Evolutionary conservation across 306 rosid genomes (phyloP).

Genomic region (Castanea sativa): DNA sequence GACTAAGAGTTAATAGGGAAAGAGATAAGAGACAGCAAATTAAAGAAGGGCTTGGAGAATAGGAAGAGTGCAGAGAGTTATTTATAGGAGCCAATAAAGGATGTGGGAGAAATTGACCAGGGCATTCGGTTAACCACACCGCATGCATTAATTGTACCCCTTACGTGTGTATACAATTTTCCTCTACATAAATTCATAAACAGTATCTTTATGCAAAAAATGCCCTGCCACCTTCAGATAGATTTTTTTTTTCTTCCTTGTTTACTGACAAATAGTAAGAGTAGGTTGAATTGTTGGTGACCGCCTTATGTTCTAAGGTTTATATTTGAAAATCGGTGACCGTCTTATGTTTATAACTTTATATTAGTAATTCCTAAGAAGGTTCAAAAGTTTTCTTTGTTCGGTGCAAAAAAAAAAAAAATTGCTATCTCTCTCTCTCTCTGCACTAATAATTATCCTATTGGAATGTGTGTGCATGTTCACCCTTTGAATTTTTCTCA

Average conservation of each 20-base stretch:
- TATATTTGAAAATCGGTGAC: background rate
- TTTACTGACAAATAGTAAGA: slow-evolving; percentile 12
- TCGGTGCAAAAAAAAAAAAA: too few relatives aligned
- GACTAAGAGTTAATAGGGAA: background rate
- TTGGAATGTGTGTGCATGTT: slow-evolving; percentile 22
- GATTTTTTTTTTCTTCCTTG: slow-evolving; percentile 8
- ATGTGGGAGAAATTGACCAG: slow-evolving; percentile 35
- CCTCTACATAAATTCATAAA: background rate
- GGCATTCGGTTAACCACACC: slow-evolving; percentile 58
- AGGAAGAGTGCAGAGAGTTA: slow-evolving; percentile 25
- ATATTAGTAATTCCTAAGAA: too few relatives aligned
- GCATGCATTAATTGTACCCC: slow-evolving; percentile 54
- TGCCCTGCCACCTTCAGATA: slow-evolving; percentile 25
- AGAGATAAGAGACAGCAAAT: background rate
- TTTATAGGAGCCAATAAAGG: slow-evolving; percentile 49
- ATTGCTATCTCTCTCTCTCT: background rate
- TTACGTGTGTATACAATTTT: background rate
- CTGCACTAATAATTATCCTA: background rate
- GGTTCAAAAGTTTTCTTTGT: too few relatives aligned
- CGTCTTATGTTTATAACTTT: too few relatives aligned
- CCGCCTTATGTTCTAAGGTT: slow-evolving; percentile 11
- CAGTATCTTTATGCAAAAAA: slow-evolving; percentile 11
- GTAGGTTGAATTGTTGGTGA: slow-evolving; percentile 74
- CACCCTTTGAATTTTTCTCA: background rate
- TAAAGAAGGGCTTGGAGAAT: slow-evolving; percentile 20